A percentile compares a stretch with the other conserved stretches of the same genome.
Evolutionary conservation across 495 filamentous ascomycete species (phyloP).

Genomic region (Jackrogersella minutella): DNA sequence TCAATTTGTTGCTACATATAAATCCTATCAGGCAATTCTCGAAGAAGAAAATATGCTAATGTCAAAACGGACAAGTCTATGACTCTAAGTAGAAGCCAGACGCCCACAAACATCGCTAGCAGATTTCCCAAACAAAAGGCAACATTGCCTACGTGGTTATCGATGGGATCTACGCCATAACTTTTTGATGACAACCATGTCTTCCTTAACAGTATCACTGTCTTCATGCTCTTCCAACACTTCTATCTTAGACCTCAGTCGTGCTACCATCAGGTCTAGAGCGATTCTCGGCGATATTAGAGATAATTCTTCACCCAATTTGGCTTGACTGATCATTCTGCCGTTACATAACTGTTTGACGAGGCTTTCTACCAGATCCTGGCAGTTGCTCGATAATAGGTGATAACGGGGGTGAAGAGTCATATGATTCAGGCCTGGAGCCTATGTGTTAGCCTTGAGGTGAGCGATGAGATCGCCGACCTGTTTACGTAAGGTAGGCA

Average conservation of each 20-base stretch:
- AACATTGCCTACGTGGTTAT: too few relatives aligned
- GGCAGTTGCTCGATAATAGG: conserved; percentile 37
- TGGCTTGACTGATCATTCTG: conserved; percentile 34
- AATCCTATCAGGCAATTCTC: too few relatives aligned
- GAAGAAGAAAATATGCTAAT: too few relatives aligned
- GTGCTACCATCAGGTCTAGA: conserved; percentile 35
- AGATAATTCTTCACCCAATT: conserved; percentile 33
- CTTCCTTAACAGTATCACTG: conserved; percentile 25
- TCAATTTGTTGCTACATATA: too few relatives aligned
- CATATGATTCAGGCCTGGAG: conserved; percentile 35
- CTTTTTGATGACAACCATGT: conserved; percentile 23
- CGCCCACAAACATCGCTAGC: neutral
- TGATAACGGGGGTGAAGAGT: conserved; percentile 35
- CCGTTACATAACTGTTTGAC: conserved; percentile 35
- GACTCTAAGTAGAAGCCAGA: neutral
- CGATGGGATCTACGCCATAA: conserved; percentile 24
- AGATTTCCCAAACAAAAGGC: too few relatives aligned
- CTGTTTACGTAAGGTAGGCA: neutral
- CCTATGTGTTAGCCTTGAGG: conserved; percentile 5
- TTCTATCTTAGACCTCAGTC: conserved; percentile 33
- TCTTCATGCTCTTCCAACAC: conserved; percentile 23
- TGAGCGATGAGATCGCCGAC: neutral
- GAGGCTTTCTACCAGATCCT: conserved; percentile 36
- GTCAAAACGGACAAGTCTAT: too few relatives aligned
- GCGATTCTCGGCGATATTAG: conserved; percentile 34